Conservation (phyloP, 208 protist species). For the Leishmania turanica region DNA sequence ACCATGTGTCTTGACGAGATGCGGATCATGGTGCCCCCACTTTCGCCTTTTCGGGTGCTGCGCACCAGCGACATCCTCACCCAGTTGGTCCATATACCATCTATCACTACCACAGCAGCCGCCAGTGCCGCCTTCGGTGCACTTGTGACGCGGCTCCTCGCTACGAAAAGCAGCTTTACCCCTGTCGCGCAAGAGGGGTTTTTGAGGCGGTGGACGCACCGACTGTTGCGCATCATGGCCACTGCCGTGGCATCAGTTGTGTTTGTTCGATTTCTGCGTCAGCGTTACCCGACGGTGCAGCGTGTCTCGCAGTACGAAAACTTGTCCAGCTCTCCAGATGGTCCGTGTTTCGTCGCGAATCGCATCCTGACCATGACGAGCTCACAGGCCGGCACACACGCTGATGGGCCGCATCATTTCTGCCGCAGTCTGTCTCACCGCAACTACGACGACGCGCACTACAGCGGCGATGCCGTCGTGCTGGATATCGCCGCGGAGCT, state of each 20-base stretch:
- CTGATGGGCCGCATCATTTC: slow-evolving; percentile 71
- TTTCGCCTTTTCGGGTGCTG: slow-evolving; percentile 39
- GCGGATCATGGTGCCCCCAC: slow-evolving; percentile 3
- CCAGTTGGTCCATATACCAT: slow-evolving; percentile 40
- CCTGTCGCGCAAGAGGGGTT: neutral
- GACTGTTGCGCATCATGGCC: slow-evolving; percentile 11
- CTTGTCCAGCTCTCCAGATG: slow-evolving; percentile 36
- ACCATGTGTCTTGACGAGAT: slow-evolving; percentile 38
- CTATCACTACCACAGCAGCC: slow-evolving; percentile 35
- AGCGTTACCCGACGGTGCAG: slow-evolving; percentile 26
- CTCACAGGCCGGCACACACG: slow-evolving; percentile 79
- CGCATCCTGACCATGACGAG: slow-evolving; percentile 60
- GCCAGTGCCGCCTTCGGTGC: slow-evolving; percentile 43
- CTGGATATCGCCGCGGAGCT: slow-evolving; percentile 51
- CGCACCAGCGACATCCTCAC: slow-evolving; percentile 34
- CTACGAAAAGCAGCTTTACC: neutral
- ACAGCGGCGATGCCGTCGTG: slow-evolving; percentile 63
- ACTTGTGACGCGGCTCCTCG: slow-evolving; percentile 23
- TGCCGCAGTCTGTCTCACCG: slow-evolving; percentile 28
- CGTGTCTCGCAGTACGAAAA: slow-evolving; percentile 45
- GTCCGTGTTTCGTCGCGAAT: slow-evolving; percentile 59
- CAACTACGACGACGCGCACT: slow-evolving; percentile 66
- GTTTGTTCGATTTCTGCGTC: slow-evolving; percentile 38
- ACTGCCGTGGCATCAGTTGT: neutral
- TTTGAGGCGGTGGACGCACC: neutral